Conservation (phyloP, 73 alveolate genomes). For the Paramecium sonneborni region DNA sequence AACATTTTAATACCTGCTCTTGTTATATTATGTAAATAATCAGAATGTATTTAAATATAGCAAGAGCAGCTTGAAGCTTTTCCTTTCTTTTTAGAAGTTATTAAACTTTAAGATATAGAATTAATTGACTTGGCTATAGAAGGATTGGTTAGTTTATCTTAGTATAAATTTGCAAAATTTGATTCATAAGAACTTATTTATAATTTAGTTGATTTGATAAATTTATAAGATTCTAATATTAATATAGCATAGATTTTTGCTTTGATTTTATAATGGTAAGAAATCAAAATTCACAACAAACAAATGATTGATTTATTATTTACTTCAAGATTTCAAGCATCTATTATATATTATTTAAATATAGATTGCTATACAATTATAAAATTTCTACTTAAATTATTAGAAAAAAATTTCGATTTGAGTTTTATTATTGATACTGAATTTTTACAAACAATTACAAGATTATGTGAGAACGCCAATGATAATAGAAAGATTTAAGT, state of each 20-base stretch:
- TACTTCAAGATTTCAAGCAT: background rate
- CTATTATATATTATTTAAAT: background rate
- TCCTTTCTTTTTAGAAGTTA: background rate
- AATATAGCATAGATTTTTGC: background rate
- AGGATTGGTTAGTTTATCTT: background rate
- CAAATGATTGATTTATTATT: background rate
- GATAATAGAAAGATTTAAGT: background rate
- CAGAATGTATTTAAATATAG: background rate
- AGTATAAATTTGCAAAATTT: background rate
- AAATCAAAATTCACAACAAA: background rate
- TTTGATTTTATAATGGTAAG: background rate
- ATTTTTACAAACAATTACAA: background rate
- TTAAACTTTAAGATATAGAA: background rate
- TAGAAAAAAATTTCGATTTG: background rate
- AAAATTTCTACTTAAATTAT: background rate
- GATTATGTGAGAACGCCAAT: background rate
- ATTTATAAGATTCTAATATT: background rate
- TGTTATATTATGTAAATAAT: background rate
- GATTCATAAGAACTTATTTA: background rate
- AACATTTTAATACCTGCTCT: background rate
- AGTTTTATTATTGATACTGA: background rate
- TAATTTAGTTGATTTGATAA: background rate
- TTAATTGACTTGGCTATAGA: background rate
- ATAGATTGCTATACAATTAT: background rate
- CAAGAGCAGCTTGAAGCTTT: background rate